Evolutionary conservation across 2,329 filamentous ascomycete species (phyloP).

Genomic region (Trichoderma citrinoviride): DNA sequence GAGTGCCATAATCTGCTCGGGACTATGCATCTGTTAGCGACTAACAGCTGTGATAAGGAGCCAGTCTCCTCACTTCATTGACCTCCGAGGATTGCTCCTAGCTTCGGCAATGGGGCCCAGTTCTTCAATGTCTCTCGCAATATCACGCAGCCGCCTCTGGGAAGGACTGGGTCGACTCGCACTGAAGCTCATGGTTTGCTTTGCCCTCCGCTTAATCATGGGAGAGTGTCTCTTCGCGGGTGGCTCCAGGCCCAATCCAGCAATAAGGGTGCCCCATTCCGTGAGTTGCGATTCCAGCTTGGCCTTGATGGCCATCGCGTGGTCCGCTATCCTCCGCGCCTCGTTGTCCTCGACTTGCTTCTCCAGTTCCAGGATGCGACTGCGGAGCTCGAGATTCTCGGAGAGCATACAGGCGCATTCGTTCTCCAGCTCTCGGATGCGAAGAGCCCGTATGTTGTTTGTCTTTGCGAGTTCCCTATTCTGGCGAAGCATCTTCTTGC

Average conservation of each 20-base stretch:
- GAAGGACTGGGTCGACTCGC: constrained; percentile 46
- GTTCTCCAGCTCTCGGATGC: constrained; percentile 72
- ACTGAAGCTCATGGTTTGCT: constrained; percentile 43
- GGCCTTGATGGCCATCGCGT: constrained; percentile 66
- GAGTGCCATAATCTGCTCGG: constrained; percentile 62
- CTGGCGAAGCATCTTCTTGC: constrained; percentile 75
- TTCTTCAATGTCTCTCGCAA: constrained; percentile 54
- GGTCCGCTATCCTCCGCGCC: constrained; percentile 59
- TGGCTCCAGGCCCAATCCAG: constrained; percentile 61
- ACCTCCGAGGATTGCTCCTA: constrained; percentile 64
- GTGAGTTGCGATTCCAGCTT: constrained; percentile 70
- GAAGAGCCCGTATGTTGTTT: constrained; percentile 74
- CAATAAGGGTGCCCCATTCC: constrained; percentile 67
- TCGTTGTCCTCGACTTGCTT: constrained; percentile 63
- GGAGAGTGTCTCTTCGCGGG: constrained; percentile 49
- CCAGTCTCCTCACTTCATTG: constrained; percentile 59
- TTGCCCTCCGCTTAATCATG: constrained; percentile 41
- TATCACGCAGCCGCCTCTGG: constrained; percentile 55
- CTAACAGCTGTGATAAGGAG: background rate
- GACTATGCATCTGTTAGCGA: constrained; percentile 43
- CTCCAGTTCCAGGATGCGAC: constrained; percentile 68
- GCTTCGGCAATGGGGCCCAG: constrained; percentile 62
- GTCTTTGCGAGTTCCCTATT: constrained; percentile 79
- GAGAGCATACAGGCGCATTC: constrained; percentile 71
- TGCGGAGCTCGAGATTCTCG: constrained; percentile 73